phyloP scores from a whole-genome alignment of 257 asterid genomes.

The Petunia secreta region DNA sequence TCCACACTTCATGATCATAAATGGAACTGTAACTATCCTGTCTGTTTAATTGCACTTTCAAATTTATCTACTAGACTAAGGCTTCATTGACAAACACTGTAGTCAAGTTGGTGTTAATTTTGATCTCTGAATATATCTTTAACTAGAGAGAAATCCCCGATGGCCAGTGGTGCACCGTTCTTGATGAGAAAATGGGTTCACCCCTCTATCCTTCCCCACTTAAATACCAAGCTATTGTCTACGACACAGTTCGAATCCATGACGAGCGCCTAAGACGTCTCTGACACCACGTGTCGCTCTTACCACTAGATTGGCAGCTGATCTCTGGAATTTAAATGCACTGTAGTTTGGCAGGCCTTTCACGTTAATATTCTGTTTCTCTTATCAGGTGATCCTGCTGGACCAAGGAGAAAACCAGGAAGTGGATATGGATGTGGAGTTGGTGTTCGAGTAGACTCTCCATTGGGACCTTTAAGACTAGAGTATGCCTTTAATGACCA shows the following conservation, averaged over 20 bases:
- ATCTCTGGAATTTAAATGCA: background rate
- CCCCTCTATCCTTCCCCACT: too few relatives aligned
- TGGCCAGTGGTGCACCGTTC: too few relatives aligned
- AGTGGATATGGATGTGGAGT: conserved; percentile 93
- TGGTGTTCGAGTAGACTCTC: conserved; percentile 90
- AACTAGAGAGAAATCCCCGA: too few relatives aligned
- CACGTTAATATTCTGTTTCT: background rate
- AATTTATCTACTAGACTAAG: background rate
- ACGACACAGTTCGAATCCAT: too few relatives aligned
- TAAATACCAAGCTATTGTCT: too few relatives aligned
- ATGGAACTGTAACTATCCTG: background rate
- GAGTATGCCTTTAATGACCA: conserved; percentile 94
- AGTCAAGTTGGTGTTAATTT: background rate
- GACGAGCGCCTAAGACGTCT: too few relatives aligned
- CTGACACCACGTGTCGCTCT: too few relatives aligned
- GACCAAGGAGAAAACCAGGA: conserved; percentile 91
- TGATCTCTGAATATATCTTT: background rate
- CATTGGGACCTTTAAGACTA: conserved; percentile 89
- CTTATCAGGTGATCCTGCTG: conserved; percentile 88
- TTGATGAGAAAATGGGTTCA: too few relatives aligned
- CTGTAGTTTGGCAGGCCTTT: background rate
- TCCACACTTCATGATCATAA: background rate
- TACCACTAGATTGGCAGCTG: too few relatives aligned
- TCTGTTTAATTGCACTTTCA: background rate
- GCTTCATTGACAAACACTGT: background rate